Evolutionary conservation across 768 basidiomycete species (phyloP).

Genomic region (Boletus reticulatus): DNA sequence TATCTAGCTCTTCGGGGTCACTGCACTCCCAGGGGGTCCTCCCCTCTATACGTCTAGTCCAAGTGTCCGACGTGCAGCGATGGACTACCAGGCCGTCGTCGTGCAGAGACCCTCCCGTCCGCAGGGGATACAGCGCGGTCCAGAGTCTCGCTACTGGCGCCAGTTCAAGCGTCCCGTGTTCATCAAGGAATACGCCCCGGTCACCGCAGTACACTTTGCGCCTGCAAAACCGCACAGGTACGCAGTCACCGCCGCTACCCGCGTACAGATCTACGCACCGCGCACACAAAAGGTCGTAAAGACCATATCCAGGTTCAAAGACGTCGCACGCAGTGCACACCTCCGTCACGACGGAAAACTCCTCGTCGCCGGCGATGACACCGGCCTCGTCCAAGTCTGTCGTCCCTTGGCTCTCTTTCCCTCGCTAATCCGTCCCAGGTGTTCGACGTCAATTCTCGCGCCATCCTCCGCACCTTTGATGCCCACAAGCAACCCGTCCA

Average conservation of each 20-base stretch:
- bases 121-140: conserved; percentile 54
- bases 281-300: conserved; percentile 96
- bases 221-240: conserved; percentile 86
- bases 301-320: conserved; percentile 96
- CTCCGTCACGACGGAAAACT: conserved; percentile 94
- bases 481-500: conserved; percentile 97
- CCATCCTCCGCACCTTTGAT: conserved; percentile 89
- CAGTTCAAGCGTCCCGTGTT: conserved; percentile 90
- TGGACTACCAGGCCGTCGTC: conserved; percentile 82
- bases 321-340: conserved; percentile 84
- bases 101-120: conserved; percentile 58
- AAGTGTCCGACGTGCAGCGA: conserved; percentile 20
- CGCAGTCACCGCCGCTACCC: conserved; percentile 91
- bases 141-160: conserved; percentile 84
- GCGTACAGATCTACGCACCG: conserved; percentile 94
- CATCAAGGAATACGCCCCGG: conserved; percentile 94
- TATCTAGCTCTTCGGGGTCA: conserved; percentile 16
- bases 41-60: too few relatives aligned
- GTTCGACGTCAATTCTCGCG: conserved; percentile 91
- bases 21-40: conserved; percentile 10
- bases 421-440: conserved; percentile 45
- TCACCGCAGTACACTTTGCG: conserved; percentile 93
- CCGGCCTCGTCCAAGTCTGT: conserved; percentile 74
- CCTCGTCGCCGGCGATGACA: conserved; percentile 93
- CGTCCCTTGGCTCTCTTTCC: background rate